These are phyloP conservation scores for Vaccinium corymbosum DNA, from an alignment of 148 eudicot species.

Conservation along the genomic window DNA sequence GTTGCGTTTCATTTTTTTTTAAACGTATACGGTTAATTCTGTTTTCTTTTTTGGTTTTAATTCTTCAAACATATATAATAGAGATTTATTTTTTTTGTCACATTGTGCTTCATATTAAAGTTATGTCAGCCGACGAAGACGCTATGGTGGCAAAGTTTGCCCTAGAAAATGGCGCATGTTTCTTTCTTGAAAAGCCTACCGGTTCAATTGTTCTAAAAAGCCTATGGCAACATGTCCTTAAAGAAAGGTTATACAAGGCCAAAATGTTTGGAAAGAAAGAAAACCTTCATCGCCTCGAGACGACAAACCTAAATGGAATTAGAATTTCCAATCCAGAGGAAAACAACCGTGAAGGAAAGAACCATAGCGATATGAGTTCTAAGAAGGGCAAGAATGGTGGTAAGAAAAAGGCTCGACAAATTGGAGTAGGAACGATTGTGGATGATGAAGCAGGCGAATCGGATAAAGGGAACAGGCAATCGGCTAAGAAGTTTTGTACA, in stretches of 20 bases:
- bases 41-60: not conserved
- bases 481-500: not conserved
- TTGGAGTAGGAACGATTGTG: not conserved
- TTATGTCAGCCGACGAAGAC: constrained; percentile 7
- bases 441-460: not conserved
- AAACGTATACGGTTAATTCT: not conserved
- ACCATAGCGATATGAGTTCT: not conserved
- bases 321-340: not conserved
- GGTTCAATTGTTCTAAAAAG: not conserved
- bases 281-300: not conserved
- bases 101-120: not conserved
- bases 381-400: not conserved
- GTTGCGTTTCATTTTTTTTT: not conserved
- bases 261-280: not conserved
- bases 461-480: no score
- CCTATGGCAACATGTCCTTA: constrained; percentile 10
- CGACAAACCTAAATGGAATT: not conserved
- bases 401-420: not conserved
- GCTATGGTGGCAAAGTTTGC: constrained; percentile 3
- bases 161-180: constrained; percentile 10
- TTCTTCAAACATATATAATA: not conserved
- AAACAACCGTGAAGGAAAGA: not conserved
- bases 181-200: constrained; percentile 5
- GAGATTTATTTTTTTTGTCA: not conserved
- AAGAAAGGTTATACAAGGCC: not conserved